A percentile compares a stretch with the other conserved stretches of the same genome.
These are phyloP conservation scores for Sordariomycetes sp. DNA, from an alignment of 2,329 filamentous ascomycete genomes.

Conservation along the genomic window DNA sequence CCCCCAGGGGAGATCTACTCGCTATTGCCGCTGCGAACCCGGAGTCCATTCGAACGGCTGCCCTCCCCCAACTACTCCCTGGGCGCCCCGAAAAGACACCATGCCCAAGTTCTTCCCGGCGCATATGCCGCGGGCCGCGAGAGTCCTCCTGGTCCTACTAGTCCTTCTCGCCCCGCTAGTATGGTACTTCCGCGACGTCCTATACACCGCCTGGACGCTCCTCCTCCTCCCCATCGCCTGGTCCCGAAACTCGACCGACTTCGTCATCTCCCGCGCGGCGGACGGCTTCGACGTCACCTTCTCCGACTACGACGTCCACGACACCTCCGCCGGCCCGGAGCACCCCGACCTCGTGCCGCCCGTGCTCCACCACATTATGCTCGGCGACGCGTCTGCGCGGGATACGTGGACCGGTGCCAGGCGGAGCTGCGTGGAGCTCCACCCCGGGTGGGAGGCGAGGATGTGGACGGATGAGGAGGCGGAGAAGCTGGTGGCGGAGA, in stretches of 20 bases:
- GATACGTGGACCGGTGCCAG: constrained; percentile 16
- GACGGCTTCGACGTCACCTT: constrained; percentile 20
- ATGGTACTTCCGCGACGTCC: not conserved
- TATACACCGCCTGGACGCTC: not conserved
- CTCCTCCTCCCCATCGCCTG: not conserved
- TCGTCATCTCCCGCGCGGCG: constrained; percentile 14
- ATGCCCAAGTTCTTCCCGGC: not conserved
- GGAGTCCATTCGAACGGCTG: not conserved
- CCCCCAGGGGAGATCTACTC: not conserved
- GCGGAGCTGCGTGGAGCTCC: constrained; percentile 17
- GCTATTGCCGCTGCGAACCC: not conserved
- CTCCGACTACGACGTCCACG: constrained; percentile 14
- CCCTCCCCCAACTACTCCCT: not conserved
- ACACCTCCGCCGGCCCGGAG: constrained; percentile 13
- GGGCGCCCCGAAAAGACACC: not conserved
- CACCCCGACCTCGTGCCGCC: constrained; percentile 17
- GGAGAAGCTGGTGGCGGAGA: constrained; percentile 48
- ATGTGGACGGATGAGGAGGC: constrained; percentile 31
- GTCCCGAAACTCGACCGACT: constrained; percentile 4
- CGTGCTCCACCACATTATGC: constrained; percentile 20
- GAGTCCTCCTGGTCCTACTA: not conserved
- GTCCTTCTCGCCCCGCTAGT: not conserved
- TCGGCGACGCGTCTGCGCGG: constrained; percentile 12
- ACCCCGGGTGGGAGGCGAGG: constrained; percentile 18
- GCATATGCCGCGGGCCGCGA: not conserved